phyloP scores from a whole-genome alignment of 2,329 filamentous ascomycete species.

The Elsinoe ampelina region DNA sequence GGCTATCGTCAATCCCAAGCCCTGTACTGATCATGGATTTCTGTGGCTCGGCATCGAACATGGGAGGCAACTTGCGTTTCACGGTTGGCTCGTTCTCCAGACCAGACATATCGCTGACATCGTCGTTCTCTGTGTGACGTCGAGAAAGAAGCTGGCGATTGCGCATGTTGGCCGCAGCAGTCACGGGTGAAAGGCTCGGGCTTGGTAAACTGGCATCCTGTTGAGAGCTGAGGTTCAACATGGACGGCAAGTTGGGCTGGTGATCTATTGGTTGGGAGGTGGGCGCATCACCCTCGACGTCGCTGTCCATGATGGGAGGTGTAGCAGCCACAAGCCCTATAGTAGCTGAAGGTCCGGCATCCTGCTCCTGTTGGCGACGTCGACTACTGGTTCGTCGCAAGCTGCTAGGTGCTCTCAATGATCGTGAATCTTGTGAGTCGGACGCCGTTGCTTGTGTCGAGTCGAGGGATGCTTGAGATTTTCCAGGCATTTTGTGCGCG shows the following conservation, averaged over 20 bases:
- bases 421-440: neutral
- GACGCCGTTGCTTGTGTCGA: neutral
- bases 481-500: neutral
- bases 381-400: neutral
- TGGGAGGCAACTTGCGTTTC: neutral
- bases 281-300: constrained; percentile 47
- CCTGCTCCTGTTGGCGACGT: neutral
- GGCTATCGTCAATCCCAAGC: neutral
- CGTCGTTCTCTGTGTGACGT: constrained; percentile 21
- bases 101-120: constrained; percentile 25
- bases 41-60: constrained; percentile 5
- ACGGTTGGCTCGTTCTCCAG: constrained; percentile 26
- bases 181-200: constrained; percentile 82
- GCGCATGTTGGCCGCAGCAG: constrained; percentile 59
- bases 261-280: constrained; percentile 13
- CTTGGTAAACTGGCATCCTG: constrained; percentile 92
- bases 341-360: neutral
- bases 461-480: neutral
- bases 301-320: constrained; percentile 65
- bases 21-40: neutral
- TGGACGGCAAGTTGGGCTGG: constrained; percentile 32
- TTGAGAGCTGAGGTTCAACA: constrained; percentile 58
- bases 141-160: constrained; percentile 23
- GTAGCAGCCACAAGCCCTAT: constrained; percentile 46
- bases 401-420: neutral